A percentile compares a stretch with the other conserved stretches of the same genome.
phyloP scores from a whole-genome alignment of 305 asterid genomes.

The Stenogyne calaminthoides region DNA sequence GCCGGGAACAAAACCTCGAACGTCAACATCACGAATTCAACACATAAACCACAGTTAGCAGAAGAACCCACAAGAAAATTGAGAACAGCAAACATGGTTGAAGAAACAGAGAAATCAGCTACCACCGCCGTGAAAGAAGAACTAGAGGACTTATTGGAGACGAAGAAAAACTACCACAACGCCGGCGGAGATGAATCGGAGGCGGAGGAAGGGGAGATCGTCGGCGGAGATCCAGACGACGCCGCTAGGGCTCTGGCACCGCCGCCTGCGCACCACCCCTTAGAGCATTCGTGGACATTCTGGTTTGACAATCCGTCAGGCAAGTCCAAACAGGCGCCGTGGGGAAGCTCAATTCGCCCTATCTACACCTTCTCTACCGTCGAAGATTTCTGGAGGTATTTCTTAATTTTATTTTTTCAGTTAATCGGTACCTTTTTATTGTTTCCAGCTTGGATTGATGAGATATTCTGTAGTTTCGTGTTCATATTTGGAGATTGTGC shows the following conservation, averaged over 20 bases:
- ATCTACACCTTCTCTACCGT: constrained; percentile 82
- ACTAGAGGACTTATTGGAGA: constrained; percentile 32
- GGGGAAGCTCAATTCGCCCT: constrained; percentile 78
- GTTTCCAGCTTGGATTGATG: not conserved
- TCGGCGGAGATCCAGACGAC: constrained; percentile 47
- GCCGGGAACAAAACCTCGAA: constrained; percentile 17
- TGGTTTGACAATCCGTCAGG: constrained; percentile 84
- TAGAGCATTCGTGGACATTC: constrained; percentile 95
- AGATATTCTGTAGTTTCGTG: not conserved
- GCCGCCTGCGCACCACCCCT: constrained; percentile 55
- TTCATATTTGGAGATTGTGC: not conserved
- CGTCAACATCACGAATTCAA: not conserved
- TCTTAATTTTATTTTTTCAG: not conserved
- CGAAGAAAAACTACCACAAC: constrained; percentile 26
- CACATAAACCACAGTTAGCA: not conserved
- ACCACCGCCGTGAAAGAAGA: constrained; percentile 35
- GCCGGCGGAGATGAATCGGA: constrained; percentile 42
- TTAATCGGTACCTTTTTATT: constrained; percentile 4
- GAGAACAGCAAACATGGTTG: constrained; percentile 35
- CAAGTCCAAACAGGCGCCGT: constrained; percentile 46
- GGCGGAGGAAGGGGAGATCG: constrained; percentile 72
- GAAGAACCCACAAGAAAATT: not conserved
- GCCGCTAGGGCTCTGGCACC: constrained; percentile 34
- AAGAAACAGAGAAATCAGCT: constrained; percentile 44
- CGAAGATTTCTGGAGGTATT: constrained; percentile 84